Base-by-base conservation (phyloP, 2,329 filamentous ascomycete genomes). In the Monosporascus sp. region DNA sequence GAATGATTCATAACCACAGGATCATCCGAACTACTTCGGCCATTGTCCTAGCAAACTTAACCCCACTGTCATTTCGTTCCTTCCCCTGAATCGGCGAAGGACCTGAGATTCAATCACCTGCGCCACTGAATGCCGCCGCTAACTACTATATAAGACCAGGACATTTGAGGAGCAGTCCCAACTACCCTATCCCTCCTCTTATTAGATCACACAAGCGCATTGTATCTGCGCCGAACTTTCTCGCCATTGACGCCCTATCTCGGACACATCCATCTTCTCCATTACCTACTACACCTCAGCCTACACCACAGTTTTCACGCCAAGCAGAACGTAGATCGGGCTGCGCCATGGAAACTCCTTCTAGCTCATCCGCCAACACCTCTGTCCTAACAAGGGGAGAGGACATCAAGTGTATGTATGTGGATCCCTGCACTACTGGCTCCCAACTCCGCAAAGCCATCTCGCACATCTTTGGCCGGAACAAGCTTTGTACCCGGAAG, bases 391-490 rank as follows among this genome's bases (percentile, higher is more conserved):
- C 61, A 15, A 52, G 57, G 45, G 58, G 59, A 45, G 57, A 62
- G 45, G 63, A 67, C 6, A 64, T 69, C 15, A 66, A 61, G 24
- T 86, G 83, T 63, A 79, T 82, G 72, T 84, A 79, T 58, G 76
- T 79, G 17, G 67, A 74, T 1, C 73, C 80, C 55, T 87, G 84
- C 63, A 76, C 80, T 46, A 86, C 82, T 0, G 77, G 77, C 4
- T 84, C 82, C 5, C 77, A 81, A 52, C 78, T 79, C 24, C 82
- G 89, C 48, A 93, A 93, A 70, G 84, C 87, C 5, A 87, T 93
- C 55, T 91, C 87, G 0, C 88, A 94, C 64, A 81, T 92, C 52
- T 93, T 93, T 61, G 89, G 89, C 22, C 82, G 90, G 38, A 94
- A 94, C 75, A 94, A 94, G 71, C 77, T 81, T 7, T 87, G 84